Base-by-base conservation (phyloP, 306 rosid species). In the Vigna unguiculata region DNA sequence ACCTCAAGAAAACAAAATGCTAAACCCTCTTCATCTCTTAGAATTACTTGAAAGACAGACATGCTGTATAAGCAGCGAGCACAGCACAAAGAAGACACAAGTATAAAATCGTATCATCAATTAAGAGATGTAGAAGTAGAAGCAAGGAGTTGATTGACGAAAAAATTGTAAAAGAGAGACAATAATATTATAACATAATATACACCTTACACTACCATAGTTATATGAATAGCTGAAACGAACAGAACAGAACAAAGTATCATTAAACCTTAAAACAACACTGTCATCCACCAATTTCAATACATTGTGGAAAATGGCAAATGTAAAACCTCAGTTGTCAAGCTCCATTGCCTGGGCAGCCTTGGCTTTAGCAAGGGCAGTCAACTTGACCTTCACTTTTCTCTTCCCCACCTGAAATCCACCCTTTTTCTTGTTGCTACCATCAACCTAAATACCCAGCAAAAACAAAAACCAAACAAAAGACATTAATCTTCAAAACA, bases 281-380 rank as follows among this genome's bases (percentile, higher is more conserved):
- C 12, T 60, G 53, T 52, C 53, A 72, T 65, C 69, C 28, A 57
- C 57, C 49, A 51, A 19, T 53, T 79, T 77, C 80, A 70, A 73
- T 7, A 3, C n/a, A 69, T 70, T 43, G 25, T 25, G 52, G 13
- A 74, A 25, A 55, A 59, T 3, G 59, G 69, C 75, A 48, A 9
- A 5, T n/a, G 70, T 12, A 63, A 45, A 84, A 81, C 88, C 90
- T 94, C 84, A 92, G 7, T 86, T 77, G 72, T 92, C 96, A 85
- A 94, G 80, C 74, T 91, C 97, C 97, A 94, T 91, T 41, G 98
- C 98, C 72, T 90, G 95, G 25, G 86, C 84, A 69, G 86, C 96
- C 81, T 94, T 94, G 19, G 96, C 96, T 83, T 90, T 90, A n/a
- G 91, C 84, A 73, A 86, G 36, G 2, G 96, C 90, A 0, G 94